Evolutionary conservation across 345 rosid genomes (phyloP).

Genomic region (Populus euphratica): DNA sequence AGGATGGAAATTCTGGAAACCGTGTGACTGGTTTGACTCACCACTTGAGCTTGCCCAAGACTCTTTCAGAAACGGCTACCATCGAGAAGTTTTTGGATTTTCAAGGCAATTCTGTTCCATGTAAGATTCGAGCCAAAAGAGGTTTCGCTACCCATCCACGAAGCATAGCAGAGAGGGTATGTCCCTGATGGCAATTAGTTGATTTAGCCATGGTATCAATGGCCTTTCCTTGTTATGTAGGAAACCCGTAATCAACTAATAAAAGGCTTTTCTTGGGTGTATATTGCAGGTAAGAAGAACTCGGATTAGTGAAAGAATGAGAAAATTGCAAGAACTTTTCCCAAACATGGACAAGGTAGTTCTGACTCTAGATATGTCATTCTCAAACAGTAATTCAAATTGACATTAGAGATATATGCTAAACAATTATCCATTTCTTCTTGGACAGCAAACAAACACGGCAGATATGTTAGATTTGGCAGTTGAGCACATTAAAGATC

Average conservation of each 20-base stretch:
- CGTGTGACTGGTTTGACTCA: constrained; percentile 47
- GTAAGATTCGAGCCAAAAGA: constrained; percentile 78
- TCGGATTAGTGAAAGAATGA: constrained; percentile 62
- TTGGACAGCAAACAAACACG: constrained; percentile 59
- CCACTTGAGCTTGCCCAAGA: constrained; percentile 69
- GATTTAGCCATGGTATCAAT: not conserved
- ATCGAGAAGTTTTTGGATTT: constrained; percentile 48
- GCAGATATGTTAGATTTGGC: constrained; percentile 76
- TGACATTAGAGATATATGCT: not conserved
- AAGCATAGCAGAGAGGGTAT: constrained; percentile 92
- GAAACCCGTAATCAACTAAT: not conserved
- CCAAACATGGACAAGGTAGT: constrained; percentile 68
- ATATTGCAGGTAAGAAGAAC: constrained; percentile 57
- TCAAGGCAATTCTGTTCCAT: constrained; percentile 62
- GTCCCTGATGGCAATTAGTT: not conserved
- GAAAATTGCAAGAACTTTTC: constrained; percentile 62
- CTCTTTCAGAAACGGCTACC: constrained; percentile 39
- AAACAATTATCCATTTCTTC: constrained; percentile 1
- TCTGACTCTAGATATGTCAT: constrained; percentile 3
- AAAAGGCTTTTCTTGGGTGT: not conserved
- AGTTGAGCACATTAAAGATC: constrained; percentile 63
- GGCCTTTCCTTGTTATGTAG: not conserved
- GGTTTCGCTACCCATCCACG: constrained; percentile 95
- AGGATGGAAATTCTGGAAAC: constrained; percentile 44
- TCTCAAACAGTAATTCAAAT: not conserved